Evolutionary conservation across 2,329 filamentous ascomycete species (phyloP), one percentile per base, ranked within the genome.

Genomic region (Nemania serpens): DNA sequence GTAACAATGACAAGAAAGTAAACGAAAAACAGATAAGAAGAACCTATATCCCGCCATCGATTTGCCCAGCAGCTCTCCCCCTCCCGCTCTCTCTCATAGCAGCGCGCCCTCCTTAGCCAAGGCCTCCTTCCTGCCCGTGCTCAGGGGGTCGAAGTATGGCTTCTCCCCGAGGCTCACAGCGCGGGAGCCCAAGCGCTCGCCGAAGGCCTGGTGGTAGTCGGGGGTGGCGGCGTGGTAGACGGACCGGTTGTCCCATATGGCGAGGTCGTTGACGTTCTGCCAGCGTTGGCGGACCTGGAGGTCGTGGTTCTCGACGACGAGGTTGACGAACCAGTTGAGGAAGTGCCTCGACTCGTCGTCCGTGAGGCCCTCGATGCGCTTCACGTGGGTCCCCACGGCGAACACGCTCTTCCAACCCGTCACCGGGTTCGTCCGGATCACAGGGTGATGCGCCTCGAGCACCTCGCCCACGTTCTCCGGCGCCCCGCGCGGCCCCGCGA

Each of bases 361-460:
- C 2, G 64, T 56, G 11, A 73, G 64, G 6, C 69, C 70, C 54
- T 70, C 60, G 63, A 73, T 66, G 25, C 59, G 41, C 61, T 66
- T 17, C 11, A 71, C 67, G 67, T 73, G 69, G 59, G 64, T 64
- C 58, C 70, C 69, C 2, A 70, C 70, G 25, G 70, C 70, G 64
- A 71, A 73, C 18, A 72, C 75, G 58, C 77, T 81, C 74, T 86
- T 87, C 85, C 85, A 88, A 0, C 85, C 85, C 0, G 85, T 88
- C 0, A 88, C 84, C 0, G 86, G 85, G 64, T 88, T 87, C 1
- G 85, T 88, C 15, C 85, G 79, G 5, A 87, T 77, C 0, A 87
- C 78, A 0, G 84, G 84, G 65, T 88, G 84, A 0, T 79, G 73
- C 0, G 84, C 79, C 18, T 73, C 74, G 15, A 88, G 71, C 1